These are phyloP conservation scores for Penstemon davidsonii DNA, from an alignment of 257 asterid genomes.

Conservation along the genomic window DNA sequence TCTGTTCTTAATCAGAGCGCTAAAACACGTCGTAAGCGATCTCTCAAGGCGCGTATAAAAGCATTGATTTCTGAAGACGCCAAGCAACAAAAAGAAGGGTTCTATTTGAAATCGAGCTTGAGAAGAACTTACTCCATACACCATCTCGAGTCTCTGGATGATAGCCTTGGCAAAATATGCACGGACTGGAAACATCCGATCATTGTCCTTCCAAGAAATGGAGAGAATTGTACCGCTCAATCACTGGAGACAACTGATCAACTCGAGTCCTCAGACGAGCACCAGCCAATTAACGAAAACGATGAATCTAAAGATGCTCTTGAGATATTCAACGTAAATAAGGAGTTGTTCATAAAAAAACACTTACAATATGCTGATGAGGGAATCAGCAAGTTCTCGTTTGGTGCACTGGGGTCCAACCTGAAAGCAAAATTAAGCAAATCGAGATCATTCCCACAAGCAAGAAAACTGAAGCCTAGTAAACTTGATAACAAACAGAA, in stretches of 20 bases:
- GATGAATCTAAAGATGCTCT: slow-evolving; percentile 30
- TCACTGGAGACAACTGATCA: slow-evolving; percentile 21
- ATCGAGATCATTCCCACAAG: slow-evolving; percentile 66
- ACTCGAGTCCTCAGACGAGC: slow-evolving; percentile 8
- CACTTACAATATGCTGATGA: slow-evolving; percentile 38
- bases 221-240: slow-evolving; percentile 24
- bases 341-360: slow-evolving; percentile 43
- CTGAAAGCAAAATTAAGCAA: slow-evolving; percentile 40
- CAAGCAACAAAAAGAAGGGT: slow-evolving; percentile 25
- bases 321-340: slow-evolving; percentile 52
- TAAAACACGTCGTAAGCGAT: slow-evolving; percentile 41
- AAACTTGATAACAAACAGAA: slow-evolving; percentile 65
- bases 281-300: slow-evolving; percentile 3
- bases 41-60: slow-evolving; percentile 60
- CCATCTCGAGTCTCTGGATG: slow-evolving; percentile 53
- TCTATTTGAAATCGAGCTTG: slow-evolving; percentile 33
- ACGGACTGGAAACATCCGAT: slow-evolving; percentile 44
- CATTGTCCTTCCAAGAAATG: slow-evolving; percentile 37
- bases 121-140: slow-evolving; percentile 62
- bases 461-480: slow-evolving; percentile 51
- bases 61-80: slow-evolving; percentile 44
- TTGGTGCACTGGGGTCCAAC: slow-evolving; percentile 32
- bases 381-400: slow-evolving; percentile 34
- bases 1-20: slow-evolving; percentile 33
- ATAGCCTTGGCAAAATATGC: slow-evolving; percentile 31